Conservation (phyloP, 352 stramenopile species). For the Phytophthora pseudosyringae region DNA sequence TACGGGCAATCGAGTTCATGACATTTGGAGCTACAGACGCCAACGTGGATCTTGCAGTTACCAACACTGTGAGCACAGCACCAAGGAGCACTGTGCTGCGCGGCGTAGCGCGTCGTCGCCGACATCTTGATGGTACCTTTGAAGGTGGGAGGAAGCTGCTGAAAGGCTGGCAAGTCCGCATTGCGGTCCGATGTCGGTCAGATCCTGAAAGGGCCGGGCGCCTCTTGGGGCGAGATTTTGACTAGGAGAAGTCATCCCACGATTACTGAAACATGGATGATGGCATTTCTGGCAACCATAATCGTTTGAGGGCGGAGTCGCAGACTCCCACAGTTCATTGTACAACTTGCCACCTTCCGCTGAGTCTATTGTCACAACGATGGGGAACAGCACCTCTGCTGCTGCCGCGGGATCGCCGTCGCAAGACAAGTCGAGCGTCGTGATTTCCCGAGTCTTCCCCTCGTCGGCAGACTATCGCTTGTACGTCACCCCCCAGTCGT, state of each 20-base stretch:
- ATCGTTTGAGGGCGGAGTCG: too few species aligned
- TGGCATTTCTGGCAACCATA: too few species aligned
- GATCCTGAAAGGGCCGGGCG: background rate
- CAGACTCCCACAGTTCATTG: too few species aligned
- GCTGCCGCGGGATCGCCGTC: too few species aligned
- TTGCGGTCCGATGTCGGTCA: slow-evolving; percentile 6
- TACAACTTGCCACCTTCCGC: too few species aligned
- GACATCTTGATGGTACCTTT: background rate
- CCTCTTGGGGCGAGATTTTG: slow-evolving; percentile 9
- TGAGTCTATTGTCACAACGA: too few species aligned
- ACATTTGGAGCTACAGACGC: slow-evolving; percentile 3
- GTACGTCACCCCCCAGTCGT: slow-evolving; percentile 12
- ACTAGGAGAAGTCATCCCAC: too few species aligned
- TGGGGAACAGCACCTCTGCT: too few species aligned
- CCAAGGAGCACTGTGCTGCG: background rate
- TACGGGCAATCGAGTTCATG: slow-evolving; percentile 42
- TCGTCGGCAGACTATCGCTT: slow-evolving; percentile 24
- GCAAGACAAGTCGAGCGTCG: background rate
- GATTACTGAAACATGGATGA: too few species aligned
- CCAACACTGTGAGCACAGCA: slow-evolving; percentile 4
- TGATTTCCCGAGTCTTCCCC: slow-evolving; percentile 37
- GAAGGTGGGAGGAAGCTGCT: background rate
- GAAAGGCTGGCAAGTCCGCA: slow-evolving; percentile 4
- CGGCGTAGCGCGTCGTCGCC: background rate
- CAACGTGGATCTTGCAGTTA: slow-evolving; percentile 1